Conservation (phyloP, 192 early-diverging fungal genomes). For the Mortierella alpina region DNA sequence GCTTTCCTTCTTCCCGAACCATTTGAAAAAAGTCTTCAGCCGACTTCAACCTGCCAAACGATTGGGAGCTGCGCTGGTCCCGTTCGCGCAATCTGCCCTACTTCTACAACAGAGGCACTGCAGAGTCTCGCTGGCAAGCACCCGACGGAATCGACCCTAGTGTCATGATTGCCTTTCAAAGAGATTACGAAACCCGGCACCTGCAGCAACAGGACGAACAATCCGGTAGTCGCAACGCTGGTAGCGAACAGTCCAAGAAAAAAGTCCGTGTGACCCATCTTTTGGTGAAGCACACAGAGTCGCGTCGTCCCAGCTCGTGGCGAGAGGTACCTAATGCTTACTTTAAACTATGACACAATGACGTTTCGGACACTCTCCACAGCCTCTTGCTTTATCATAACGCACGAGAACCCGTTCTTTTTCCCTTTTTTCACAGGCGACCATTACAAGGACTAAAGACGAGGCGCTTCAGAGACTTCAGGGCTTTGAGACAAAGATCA, state of each 20-base stretch:
- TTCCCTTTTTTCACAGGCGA: constrained; percentile 57
- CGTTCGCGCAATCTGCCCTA: constrained; percentile 75
- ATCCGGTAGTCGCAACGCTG: constrained; percentile 17
- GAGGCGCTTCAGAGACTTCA: constrained; percentile 82
- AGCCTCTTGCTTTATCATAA: constrained; percentile 17
- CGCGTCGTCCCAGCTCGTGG: constrained; percentile 92
- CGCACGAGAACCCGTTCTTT: background rate
- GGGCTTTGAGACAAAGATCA: constrained; percentile 74
- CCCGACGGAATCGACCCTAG: constrained; percentile 62
- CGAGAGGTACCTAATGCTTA: constrained; percentile 66
- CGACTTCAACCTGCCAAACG: constrained; percentile 63
- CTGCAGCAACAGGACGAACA: constrained; percentile 14
- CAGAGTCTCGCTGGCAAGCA: constrained; percentile 82
- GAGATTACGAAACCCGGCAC: constrained; percentile 45
- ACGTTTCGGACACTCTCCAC: constrained; percentile 7
- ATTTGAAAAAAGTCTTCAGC: background rate
- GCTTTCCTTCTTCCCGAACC: no score
- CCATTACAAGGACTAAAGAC: constrained; percentile 92
- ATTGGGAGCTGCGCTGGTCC: constrained; percentile 79
- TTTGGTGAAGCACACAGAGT: constrained; percentile 89
- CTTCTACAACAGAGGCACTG: constrained; percentile 80
- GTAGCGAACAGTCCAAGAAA: no score
- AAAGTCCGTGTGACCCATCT: constrained; percentile 87
- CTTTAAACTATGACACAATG: background rate
- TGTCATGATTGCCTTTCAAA: constrained; percentile 41